Base-by-base conservation (phyloP, 768 basidiomycete genomes). In the Leccinum imitatum region DNA sequence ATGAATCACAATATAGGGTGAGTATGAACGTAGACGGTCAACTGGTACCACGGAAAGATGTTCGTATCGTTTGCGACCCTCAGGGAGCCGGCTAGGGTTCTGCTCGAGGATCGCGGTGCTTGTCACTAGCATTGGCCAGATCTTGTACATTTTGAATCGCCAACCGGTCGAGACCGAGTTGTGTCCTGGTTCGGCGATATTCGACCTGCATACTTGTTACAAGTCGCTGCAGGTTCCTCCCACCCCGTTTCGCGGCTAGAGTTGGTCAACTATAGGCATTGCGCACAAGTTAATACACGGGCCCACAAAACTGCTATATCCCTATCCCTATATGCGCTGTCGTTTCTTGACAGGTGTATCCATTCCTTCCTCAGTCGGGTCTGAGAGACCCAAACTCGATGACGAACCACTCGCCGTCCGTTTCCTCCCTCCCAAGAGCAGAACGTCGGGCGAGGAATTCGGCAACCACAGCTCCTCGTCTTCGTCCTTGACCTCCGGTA, bases 401-500 rank as follows among this genome's bases (percentile, higher is more conserved):
- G 71, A 72, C 30, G 68, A 69, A 25, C 63, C 60, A 30, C 71
- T 68, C 48, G 63, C 59, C 6, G 59, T 27, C 27, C 27, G 73
- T 39, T 73, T 72, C 59, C 66, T 63, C 33, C 50, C 1, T 41
- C 63, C 58, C 15, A 82, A 60, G 2, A 78, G 66, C 6, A 79
- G 60, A 10, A 80, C 59, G 59, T 79, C 76, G 1, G 81, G 82
- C 9, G 81, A 81, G 35, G 76, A 77, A 27, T 50, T 57, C 15
- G 77, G 74, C 19, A 81, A 66, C 66, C 74, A 71, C 67, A 78
- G 76, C 21, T 79, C 77, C 19, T 79, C 81, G 10, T 76, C 74
- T 7, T 70, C 73, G 19, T 65, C 71, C 17, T 52, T 52, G 56
- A 60, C 54, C 10, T 30, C 51, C 3, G 39, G 13, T 27, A 58